Conservation (phyloP, 1,284 basidiomycete species). For the Pseudozyma thailandica region DNA sequence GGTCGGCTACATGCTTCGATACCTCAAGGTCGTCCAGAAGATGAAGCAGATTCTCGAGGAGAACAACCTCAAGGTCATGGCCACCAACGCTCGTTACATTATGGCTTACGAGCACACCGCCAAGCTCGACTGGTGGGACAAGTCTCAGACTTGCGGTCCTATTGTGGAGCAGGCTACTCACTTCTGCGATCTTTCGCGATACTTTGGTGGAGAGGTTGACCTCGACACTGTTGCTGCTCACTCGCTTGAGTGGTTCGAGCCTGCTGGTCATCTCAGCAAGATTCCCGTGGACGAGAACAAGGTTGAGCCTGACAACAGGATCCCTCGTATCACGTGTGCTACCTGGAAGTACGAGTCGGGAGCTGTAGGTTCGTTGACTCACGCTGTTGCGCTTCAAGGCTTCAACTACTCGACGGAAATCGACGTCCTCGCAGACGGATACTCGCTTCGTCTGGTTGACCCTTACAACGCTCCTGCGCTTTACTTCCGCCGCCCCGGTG, state of each 20-base stretch:
- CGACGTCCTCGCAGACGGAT: conserved; percentile 65
- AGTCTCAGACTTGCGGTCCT: conserved; percentile 87
- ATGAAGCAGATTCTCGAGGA: conserved; percentile 95
- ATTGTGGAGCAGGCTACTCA: conserved; percentile 96
- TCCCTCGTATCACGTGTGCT: conserved; percentile 66
- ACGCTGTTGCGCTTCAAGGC: conserved; percentile 66
- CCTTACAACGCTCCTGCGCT: conserved; percentile 67
- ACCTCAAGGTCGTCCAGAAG: conserved; percentile 81
- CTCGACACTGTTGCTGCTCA: conserved; percentile 77
- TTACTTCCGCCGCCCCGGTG: conserved; percentile 66
- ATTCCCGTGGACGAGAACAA: conserved; percentile 82
- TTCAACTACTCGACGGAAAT: conserved; percentile 66
- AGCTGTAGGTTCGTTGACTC: conserved; percentile 66
- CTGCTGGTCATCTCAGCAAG: conserved; percentile 83
- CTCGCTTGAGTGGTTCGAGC: conserved; percentile 65
- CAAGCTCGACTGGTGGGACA: conserved; percentile 97
- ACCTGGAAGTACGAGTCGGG: conserved; percentile 67
- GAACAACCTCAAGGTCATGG: conserved; percentile 96
- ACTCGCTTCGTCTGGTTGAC: conserved; percentile 64
- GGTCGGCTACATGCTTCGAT: conserved; percentile 77
- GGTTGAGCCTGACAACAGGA: conserved; percentile 71
- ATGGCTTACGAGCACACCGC: conserved; percentile 81
- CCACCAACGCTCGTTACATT: conserved; percentile 93
- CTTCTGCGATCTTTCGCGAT: conserved; percentile 80
- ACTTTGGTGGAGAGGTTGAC: conserved; percentile 97